phyloP scores from a whole-genome alignment of 345 rosid species.

The Gynandropsis gynandra region DNA sequence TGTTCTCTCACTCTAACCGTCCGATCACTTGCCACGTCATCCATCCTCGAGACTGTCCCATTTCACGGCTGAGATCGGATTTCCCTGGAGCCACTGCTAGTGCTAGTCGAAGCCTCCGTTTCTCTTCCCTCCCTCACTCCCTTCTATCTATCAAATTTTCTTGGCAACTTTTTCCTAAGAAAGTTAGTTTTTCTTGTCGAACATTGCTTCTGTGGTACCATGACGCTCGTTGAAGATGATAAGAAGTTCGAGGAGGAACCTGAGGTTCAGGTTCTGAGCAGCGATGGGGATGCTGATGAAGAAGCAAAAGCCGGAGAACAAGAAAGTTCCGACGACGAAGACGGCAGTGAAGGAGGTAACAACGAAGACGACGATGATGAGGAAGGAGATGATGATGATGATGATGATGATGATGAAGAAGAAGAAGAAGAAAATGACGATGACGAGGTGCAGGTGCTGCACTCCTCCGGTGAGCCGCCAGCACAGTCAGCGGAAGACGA shows the following conservation, averaged over 20 bases:
- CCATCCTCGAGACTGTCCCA: conserved; percentile 33
- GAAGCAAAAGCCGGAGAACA: conserved; percentile 32
- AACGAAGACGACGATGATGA: conserved; percentile 37
- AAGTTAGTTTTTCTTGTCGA: too few species aligned
- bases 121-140: conserved; percentile 11
- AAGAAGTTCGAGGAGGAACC: conserved; percentile 35
- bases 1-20: conserved; percentile 34
- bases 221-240: conserved; percentile 47
- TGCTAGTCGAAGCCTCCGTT: conserved; percentile 32
- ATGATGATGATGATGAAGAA: conserved; percentile 39
- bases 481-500: conserved; percentile 48
- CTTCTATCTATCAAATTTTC: conserved; percentile 18
- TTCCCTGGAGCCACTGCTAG: conserved; percentile 45
- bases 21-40: conserved; percentile 42
- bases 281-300: conserved; percentile 29
- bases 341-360: too few species aligned
- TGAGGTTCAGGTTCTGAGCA: conserved; percentile 23
- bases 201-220: conserved; percentile 16
- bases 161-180: conserved; percentile 8
- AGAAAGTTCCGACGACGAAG: conserved; percentile 35
- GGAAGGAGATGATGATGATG: conserved; percentile 28
- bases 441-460: conserved; percentile 49
- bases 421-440: conserved; percentile 38
- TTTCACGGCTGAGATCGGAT: conserved; percentile 55
- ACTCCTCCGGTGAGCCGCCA: conserved; percentile 49